Percentiles rank a stretch among this genome's conserved stretches.
Evolutionary conservation across 2,329 filamentous ascomycete species (phyloP).

Genomic region (Furcasterigmium furcatum): DNA sequence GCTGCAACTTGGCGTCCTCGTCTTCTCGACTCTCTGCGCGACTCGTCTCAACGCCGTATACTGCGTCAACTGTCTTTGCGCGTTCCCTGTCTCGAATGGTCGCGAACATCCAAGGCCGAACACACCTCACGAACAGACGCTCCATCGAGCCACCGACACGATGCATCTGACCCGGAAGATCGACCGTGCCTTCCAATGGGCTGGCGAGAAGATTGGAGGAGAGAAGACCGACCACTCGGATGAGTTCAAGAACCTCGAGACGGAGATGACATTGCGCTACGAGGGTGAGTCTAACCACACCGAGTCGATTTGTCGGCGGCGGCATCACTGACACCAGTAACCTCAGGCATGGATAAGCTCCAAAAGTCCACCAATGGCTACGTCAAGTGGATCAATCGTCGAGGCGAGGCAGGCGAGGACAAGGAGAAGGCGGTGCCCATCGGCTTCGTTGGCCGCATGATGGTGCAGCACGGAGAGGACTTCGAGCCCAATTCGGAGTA

Average conservation of each 20-base stretch:
- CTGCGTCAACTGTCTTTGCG: too few relatives aligned
- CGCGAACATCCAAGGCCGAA: too few relatives aligned
- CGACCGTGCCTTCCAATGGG: conserved; percentile 96
- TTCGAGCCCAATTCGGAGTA: conserved; percentile 90
- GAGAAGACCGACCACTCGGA: conserved; percentile 88
- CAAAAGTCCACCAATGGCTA: conserved; percentile 84
- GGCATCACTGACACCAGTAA: neutral
- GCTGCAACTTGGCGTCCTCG: too few relatives aligned
- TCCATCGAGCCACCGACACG: conserved; percentile 6
- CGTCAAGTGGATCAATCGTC: conserved; percentile 82
- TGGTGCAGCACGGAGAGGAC: conserved; percentile 88
- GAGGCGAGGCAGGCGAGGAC: conserved; percentile 75
- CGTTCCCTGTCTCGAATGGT: too few relatives aligned
- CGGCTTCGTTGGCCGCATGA: conserved; percentile 75
- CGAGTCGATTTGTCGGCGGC: conserved; percentile 1
- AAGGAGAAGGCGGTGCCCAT: conserved; percentile 83
- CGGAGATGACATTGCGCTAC: conserved; percentile 84
- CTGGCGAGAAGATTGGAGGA: conserved; percentile 90
- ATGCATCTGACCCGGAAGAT: conserved; percentile 77
- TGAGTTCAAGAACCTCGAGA: conserved; percentile 86
- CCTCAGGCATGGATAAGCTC: conserved; percentile 80
- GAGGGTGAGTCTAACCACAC: conserved; percentile 61
- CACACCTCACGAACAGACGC: too few relatives aligned
- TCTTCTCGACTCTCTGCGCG: too few relatives aligned
- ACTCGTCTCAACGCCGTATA: too few relatives aligned